Percentiles rank a stretch among this genome's conserved stretches.
Conservation (phyloP, 306 rosid species). For the Gynostemma pentaphyllum region DNA sequence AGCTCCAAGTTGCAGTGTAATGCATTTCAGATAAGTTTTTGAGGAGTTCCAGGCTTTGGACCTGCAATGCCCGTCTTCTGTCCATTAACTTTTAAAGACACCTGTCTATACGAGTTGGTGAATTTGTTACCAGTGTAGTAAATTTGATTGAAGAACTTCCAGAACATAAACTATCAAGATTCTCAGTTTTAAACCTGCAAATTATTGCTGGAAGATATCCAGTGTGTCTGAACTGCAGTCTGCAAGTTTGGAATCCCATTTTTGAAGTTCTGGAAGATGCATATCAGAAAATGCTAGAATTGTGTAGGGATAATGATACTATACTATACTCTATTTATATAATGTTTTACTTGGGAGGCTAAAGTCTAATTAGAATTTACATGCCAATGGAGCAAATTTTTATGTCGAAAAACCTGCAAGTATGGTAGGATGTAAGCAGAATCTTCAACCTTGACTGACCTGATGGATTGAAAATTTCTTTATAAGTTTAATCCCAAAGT, state of each 20-base stretch:
- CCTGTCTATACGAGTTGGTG: background rate
- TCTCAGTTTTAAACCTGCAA: background rate
- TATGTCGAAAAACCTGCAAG: background rate
- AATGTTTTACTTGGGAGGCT: background rate
- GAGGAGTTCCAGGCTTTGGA: background rate
- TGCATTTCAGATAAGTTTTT: background rate
- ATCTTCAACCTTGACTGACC: background rate
- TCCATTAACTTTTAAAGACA: background rate
- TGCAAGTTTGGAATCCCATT: background rate
- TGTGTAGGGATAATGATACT: background rate
- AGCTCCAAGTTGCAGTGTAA: background rate
- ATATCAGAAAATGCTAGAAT: background rate
- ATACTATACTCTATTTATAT: background rate
- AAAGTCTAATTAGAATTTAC: background rate
- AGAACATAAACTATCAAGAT: background rate
- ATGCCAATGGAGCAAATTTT: background rate
- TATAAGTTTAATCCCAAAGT: background rate
- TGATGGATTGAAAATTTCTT: background rate
- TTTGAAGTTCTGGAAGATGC: background rate
- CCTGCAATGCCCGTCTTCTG: background rate
- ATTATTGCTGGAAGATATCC: background rate
- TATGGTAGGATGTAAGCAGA: background rate
- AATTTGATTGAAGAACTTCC: background rate
- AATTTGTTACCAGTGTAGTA: background rate
- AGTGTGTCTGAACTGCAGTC: background rate